These are phyloP conservation scores for Linum usitatissimum DNA, from an alignment of 345 rosid genomes.

Conservation along the genomic window DNA sequence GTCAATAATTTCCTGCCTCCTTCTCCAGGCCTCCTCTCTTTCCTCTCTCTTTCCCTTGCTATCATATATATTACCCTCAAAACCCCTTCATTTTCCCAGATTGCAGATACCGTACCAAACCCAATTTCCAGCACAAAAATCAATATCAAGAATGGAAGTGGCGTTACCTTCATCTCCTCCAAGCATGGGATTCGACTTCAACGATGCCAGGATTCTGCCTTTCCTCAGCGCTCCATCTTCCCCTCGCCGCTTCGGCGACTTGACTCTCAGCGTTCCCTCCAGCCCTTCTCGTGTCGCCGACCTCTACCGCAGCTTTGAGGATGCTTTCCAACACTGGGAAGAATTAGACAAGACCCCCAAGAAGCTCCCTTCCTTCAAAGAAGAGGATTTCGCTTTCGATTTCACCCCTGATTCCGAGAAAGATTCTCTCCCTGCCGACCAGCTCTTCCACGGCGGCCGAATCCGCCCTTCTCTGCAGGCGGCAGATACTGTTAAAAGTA, in stretches of 20 bases:
- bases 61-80: not conserved
- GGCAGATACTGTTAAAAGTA: conserved; percentile 14
- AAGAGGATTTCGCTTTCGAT: conserved; percentile 27
- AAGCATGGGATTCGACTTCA: conserved; percentile 47
- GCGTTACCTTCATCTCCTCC: conserved; percentile 22
- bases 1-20: too few relatives aligned
- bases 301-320: conserved; percentile 39
- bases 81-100: not conserved
- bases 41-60: too few relatives aligned
- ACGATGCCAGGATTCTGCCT: conserved; percentile 27
- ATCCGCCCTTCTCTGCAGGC: conserved; percentile 46
- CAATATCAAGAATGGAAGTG: conserved; percentile 31
- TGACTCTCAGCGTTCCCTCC: conserved; percentile 62
- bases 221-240: conserved; percentile 55
- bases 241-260: conserved; percentile 44
- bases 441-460: conserved; percentile 60
- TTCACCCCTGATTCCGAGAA: conserved; percentile 11
- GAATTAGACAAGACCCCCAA: conserved; percentile 41
- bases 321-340: conserved; percentile 34
- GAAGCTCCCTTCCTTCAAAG: not conserved
- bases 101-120: conserved; percentile 6
- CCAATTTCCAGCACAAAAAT: not conserved
- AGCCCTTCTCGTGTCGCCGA: conserved; percentile 56
- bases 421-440: conserved; percentile 48
- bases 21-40: too few relatives aligned